These are phyloP conservation scores for Arbutus unedo DNA, from an alignment of 148 eudicot species.

Conservation along the genomic window DNA sequence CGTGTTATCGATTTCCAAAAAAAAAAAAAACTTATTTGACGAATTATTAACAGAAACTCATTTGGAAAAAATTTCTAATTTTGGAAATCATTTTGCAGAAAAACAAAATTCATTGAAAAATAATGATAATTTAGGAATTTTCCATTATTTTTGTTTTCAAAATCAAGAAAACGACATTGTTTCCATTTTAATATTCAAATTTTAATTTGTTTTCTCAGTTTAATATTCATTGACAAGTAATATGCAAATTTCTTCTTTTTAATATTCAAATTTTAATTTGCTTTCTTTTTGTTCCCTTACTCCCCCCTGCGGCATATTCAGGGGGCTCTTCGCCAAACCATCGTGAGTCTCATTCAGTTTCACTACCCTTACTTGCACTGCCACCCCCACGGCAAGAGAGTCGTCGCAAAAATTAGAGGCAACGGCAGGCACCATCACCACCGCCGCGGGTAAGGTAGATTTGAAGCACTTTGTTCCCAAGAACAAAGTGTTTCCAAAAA, in stretches of 20 bases:
- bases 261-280: not conserved
- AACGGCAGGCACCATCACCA: not conserved
- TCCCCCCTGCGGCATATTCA: not conserved
- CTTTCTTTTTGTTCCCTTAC: not conserved
- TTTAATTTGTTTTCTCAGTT: not conserved
- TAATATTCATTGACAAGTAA: too few relatives aligned
- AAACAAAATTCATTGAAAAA: too few relatives aligned
- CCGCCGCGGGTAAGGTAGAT: not conserved
- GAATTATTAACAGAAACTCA: too few relatives aligned
- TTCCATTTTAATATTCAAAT: too few relatives aligned
- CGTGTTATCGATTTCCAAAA: too few relatives aligned
- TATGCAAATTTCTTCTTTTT: not conserved
- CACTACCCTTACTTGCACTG: conserved; percentile 29
- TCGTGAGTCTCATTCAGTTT: conserved; percentile 13
- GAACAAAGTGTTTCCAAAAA: not conserved
- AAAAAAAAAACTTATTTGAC: too few relatives aligned
- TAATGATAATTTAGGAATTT: too few relatives aligned
- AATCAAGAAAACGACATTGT: too few relatives aligned
- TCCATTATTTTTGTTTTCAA: too few relatives aligned
- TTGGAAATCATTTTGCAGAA: too few relatives aligned
- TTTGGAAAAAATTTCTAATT: too few relatives aligned
- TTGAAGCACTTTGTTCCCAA: not conserved
- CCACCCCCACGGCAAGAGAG: conserved; percentile 48
- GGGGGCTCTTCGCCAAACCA: conserved; percentile 13
- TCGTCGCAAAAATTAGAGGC: conserved; percentile 19